phyloP scores from a whole-genome alignment of 1,139 yeast species.

The Pichia norvegensis region DNA sequence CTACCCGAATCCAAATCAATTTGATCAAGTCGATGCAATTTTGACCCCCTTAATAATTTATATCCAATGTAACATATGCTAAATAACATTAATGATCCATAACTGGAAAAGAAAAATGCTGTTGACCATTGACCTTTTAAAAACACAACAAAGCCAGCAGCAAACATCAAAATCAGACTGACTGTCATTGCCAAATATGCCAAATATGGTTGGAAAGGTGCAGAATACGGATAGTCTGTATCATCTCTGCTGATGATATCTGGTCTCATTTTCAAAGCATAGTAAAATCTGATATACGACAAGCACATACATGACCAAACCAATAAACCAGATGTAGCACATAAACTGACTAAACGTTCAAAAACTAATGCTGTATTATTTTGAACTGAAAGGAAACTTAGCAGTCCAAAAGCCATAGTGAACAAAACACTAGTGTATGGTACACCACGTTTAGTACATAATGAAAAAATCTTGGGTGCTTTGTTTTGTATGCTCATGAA shows the following conservation, averaged over 20 bases:
- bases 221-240: constrained; percentile 63
- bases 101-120: constrained; percentile 57
- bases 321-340: constrained; percentile 63
- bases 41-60: constrained; percentile 47
- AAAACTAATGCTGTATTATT: constrained; percentile 58
- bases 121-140: constrained; percentile 55
- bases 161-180: constrained; percentile 45
- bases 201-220: constrained; percentile 70
- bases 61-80: constrained; percentile 47
- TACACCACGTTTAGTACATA: constrained; percentile 58
- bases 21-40: constrained; percentile 53
- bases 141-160: constrained; percentile 68
- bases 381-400: constrained; percentile 54
- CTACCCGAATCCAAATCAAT: constrained; percentile 75
- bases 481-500: constrained; percentile 66
- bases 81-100: constrained; percentile 56
- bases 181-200: constrained; percentile 63
- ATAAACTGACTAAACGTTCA: constrained; percentile 53
- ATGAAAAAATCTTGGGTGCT: constrained; percentile 54
- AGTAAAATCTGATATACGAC: constrained; percentile 61
- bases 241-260: constrained; percentile 59
- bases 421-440: constrained; percentile 65
- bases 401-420: constrained; percentile 51
- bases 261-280: constrained; percentile 58
- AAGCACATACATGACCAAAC: constrained; percentile 82